A percentile compares a stretch with the other conserved stretches of the same genome.
phyloP scores from a whole-genome alignment of 2,329 filamentous ascomycete genomes.

The Scedosporium minutisporum region DNA sequence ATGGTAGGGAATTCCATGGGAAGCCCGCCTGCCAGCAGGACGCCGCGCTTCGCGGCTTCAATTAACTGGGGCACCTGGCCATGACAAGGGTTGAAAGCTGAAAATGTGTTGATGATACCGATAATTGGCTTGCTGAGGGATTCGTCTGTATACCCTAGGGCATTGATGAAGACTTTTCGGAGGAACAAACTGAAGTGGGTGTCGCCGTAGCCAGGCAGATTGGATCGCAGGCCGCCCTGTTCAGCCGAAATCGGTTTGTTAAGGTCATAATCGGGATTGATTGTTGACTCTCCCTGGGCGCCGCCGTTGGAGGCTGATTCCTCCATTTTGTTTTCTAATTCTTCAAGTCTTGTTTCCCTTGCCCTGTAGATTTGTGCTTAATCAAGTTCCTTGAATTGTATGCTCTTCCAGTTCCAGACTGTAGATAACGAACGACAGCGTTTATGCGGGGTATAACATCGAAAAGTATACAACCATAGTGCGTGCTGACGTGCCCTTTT shows the following conservation, averaged over 20 bases:
- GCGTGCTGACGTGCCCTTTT: too few species aligned
- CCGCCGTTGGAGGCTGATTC: background rate
- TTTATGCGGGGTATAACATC: too few species aligned
- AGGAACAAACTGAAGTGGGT: slow-evolving; percentile 67
- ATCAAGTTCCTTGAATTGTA: too few species aligned
- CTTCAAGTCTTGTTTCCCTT: background rate
- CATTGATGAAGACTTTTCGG: slow-evolving; percentile 69
- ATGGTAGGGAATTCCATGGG: slow-evolving; percentile 68
- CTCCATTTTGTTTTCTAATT: background rate
- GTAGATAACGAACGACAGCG: too few species aligned
- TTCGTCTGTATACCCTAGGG: slow-evolving; percentile 63
- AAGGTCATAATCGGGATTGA: slow-evolving; percentile 52
- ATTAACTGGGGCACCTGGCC: slow-evolving; percentile 63
- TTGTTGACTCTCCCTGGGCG: slow-evolving; percentile 7
- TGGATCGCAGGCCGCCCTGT: slow-evolving; percentile 48
- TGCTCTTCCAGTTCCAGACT: too few species aligned
- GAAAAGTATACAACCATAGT: too few species aligned
- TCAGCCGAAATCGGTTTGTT: slow-evolving; percentile 36
- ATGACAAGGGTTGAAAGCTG: slow-evolving; percentile 66
- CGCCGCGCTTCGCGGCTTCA: slow-evolving; percentile 59
- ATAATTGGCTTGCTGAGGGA: slow-evolving; percentile 60
- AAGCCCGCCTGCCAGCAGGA: slow-evolving; percentile 57
- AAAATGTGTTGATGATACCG: slow-evolving; percentile 67
- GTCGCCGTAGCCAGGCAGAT: slow-evolving; percentile 61
- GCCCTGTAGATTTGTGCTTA: too few species aligned